Conservation (phyloP, 768 basidiomycete species). For the Lactifluus piperatus region DNA sequence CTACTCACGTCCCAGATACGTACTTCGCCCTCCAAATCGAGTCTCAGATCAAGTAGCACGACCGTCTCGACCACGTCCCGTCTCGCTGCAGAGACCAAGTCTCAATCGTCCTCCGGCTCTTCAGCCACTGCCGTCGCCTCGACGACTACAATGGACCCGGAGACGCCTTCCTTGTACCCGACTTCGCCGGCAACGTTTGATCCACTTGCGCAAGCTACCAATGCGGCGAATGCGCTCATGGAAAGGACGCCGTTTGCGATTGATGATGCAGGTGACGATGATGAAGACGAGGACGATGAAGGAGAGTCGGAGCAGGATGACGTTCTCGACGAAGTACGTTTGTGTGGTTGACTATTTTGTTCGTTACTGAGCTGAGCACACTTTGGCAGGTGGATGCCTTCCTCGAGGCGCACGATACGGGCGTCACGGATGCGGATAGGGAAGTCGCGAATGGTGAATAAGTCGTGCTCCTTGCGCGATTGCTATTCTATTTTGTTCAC, state of each 20-base stretch:
- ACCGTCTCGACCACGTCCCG: conserved; percentile 23
- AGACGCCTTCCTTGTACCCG: conserved; percentile 19
- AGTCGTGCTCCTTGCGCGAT: neutral
- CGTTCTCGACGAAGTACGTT: conserved; percentile 80
- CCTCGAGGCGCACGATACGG: conserved; percentile 87
- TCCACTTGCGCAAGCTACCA: conserved; percentile 65
- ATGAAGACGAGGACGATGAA: conserved; percentile 52
- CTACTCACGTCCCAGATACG: conserved; percentile 67
- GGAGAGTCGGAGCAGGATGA: conserved; percentile 58
- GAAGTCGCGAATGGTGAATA: conserved; percentile 63
- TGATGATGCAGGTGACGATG: conserved; percentile 84
- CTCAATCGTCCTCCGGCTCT: neutral
- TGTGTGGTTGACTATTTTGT: neutral
- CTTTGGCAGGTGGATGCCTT: conserved; percentile 73
- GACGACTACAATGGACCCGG: conserved; percentile 39
- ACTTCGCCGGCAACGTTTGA: conserved; percentile 32
- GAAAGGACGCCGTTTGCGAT: conserved; percentile 95
- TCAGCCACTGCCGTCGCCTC: conserved; percentile 34
- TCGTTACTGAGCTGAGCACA: neutral
- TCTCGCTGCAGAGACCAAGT: conserved; percentile 23
- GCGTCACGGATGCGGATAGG: conserved; percentile 71
- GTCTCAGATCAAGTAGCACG: conserved; percentile 28
- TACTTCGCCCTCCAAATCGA: conserved; percentile 47
- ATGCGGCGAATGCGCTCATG: conserved; percentile 60
- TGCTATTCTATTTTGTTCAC: neutral